Conservation (phyloP, 768 basidiomycete genomes). For the Suillus lakei region DNA sequence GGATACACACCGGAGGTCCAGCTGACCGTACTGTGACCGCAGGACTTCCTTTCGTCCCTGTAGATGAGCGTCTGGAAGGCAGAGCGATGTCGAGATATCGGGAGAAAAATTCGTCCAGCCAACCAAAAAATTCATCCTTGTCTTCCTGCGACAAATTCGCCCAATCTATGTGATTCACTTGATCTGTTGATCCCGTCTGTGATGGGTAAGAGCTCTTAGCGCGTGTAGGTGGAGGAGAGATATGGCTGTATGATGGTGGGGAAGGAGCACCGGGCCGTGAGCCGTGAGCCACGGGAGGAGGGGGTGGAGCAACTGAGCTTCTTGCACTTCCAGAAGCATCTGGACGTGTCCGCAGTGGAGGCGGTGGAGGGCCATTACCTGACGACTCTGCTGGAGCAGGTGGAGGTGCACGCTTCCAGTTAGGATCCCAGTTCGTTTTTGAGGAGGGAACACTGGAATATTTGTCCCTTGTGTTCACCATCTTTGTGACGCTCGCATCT, state of each 20-base stretch:
- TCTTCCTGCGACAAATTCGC: slow-evolving; percentile 66
- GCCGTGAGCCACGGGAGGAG: slow-evolving; percentile 21
- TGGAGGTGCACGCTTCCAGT: slow-evolving; percentile 54
- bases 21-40: neutral
- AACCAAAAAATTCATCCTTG: slow-evolving; percentile 73
- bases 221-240: slow-evolving; percentile 33
- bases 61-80: slow-evolving; percentile 12
- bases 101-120: slow-evolving; percentile 84
- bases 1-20: slow-evolving; percentile 25
- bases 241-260: slow-evolving; percentile 19
- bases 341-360: slow-evolving; percentile 36
- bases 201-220: slow-evolving; percentile 30
- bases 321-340: slow-evolving; percentile 14
- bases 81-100: slow-evolving; percentile 40
- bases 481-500: slow-evolving; percentile 54
- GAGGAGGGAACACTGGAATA: slow-evolving; percentile 59
- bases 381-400: slow-evolving; percentile 25
- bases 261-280: slow-evolving; percentile 20
- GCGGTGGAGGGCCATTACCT: slow-evolving; percentile 30
- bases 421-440: slow-evolving; percentile 67
- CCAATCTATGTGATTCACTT: slow-evolving; percentile 60
- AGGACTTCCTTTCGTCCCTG: neutral
- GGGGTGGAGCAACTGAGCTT: slow-evolving; percentile 21
- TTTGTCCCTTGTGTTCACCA: slow-evolving; percentile 60
- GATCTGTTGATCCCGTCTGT: slow-evolving; percentile 4